Percentiles rank a stretch among this genome's conserved stretches.
Conservation (phyloP, 106 monocot genomes). For the Chionographis japonica region DNA sequence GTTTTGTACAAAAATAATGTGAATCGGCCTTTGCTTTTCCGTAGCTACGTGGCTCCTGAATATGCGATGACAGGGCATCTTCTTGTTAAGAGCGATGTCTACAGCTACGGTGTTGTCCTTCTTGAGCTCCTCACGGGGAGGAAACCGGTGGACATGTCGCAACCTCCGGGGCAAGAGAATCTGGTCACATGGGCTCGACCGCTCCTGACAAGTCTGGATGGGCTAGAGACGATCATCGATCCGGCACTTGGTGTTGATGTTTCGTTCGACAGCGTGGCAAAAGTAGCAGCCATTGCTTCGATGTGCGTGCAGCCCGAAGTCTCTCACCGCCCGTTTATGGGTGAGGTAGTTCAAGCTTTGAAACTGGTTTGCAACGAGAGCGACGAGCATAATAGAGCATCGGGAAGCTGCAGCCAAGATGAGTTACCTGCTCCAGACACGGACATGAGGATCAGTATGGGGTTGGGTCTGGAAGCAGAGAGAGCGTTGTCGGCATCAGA, state of each 20-base stretch:
- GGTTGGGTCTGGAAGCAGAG: constrained; percentile 13
- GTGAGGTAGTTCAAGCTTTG: constrained; percentile 60
- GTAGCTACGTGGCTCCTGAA: constrained; percentile 57
- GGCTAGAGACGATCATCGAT: constrained; percentile 35
- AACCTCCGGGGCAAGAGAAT: constrained; percentile 51
- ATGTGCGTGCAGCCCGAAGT: constrained; percentile 66
- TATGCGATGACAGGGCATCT: constrained; percentile 69
- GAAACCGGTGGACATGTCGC: constrained; percentile 47
- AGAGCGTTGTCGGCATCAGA: constrained; percentile 8
- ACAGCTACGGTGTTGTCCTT: constrained; percentile 64
- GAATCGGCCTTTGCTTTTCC: background rate
- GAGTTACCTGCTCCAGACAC: constrained; percentile 7
- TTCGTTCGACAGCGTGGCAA: constrained; percentile 32
- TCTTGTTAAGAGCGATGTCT: constrained; percentile 58
- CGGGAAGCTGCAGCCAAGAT: constrained; percentile 10
- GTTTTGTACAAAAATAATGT: background rate
- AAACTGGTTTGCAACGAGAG: constrained; percentile 43
- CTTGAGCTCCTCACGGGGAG: constrained; percentile 55
- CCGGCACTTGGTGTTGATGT: constrained; percentile 16
- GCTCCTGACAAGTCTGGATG: constrained; percentile 37
- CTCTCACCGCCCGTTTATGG: constrained; percentile 50
- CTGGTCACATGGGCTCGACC: constrained; percentile 50
- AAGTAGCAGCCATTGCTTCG: constrained; percentile 58
- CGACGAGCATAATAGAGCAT: constrained; percentile 1
- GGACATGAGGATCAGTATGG: constrained; percentile 6